Percentiles rank a stretch among this genome's conserved stretches.
phyloP scores from a whole-genome alignment of 73 alveolate genomes.

The Tetrahymena malaccensis region DNA sequence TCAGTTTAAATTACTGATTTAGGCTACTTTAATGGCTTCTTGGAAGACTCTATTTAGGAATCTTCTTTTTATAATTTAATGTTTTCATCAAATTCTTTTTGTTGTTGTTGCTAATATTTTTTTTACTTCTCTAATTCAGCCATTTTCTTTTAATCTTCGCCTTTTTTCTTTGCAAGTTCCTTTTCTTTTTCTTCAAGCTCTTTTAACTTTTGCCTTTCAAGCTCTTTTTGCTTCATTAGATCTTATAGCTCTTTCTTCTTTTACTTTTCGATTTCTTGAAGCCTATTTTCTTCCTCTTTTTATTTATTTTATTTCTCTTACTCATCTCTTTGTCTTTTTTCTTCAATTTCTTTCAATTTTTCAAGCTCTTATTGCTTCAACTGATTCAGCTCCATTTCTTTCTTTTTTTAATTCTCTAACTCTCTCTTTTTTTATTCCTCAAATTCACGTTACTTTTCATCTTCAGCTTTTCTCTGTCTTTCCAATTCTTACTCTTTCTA shows the following conservation, averaged over 20 bases:
- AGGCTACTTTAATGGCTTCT: neutral
- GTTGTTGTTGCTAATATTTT: slow-evolving; percentile 1
- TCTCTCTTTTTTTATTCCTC: neutral
- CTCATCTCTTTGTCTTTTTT: neutral
- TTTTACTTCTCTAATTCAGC: slow-evolving; percentile 1
- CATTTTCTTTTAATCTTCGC: neutral
- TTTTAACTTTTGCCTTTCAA: neutral
- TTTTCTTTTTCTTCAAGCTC: neutral
- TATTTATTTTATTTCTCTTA: slow-evolving; percentile 3
- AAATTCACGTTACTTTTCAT: neutral
- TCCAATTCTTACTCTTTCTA: neutral
- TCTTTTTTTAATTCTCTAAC: neutral
- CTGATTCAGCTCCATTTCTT: neutral
- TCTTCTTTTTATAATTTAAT: neutral
- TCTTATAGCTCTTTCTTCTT: neutral
- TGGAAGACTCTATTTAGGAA: neutral
- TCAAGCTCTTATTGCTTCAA: neutral
- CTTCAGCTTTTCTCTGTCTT: neutral
- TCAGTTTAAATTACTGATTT: neutral
- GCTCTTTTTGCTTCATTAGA: neutral
- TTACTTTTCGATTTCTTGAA: neutral
- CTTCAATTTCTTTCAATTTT: neutral
- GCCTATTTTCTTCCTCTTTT: slow-evolving; percentile 11
- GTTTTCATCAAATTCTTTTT: slow-evolving; percentile 2
- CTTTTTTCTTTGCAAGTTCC: neutral